Evolutionary conservation across 495 filamentous ascomycete species (phyloP), one percentile per base, ranked within the genome.

Genomic region (Hypoxylon subgilvum): DNA sequence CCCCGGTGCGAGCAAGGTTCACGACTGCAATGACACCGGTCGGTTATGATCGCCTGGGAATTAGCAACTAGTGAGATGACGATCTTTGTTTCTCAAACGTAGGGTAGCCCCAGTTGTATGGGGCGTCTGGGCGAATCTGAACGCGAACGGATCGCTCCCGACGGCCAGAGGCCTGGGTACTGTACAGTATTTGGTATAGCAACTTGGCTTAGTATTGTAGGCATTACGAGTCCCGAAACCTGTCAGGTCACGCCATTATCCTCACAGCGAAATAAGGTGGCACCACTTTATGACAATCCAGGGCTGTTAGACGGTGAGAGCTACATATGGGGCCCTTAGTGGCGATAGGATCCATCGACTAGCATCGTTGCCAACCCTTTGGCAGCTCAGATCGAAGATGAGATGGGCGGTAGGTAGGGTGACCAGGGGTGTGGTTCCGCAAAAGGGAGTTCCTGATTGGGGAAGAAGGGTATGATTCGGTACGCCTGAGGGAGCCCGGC

Each of bases 311-410:
- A 61, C 51, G 56, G 50, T 55, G 51, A 61, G 47, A 44, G 46
- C 42, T 52, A 61, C 51, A 57, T 39, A n/a, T n/a, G n/a, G 43
- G 49, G 40, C 61, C 57, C 40, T 58, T 54, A 48, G 61, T 64
- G 61, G 61, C 61, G 54, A 65, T 65, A 43, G 57, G 52, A 4
- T 46, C 62, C 51, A 61, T 65, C 51, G 56, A 57, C 62, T 61
- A 60, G 62, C 51, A 65, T 65, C 56, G 59, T 46, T 52, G 47
- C 57, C 62, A 65, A 53, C 62, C 51, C 52, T 65, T 61, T 65
- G 62, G 62, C 62, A 65, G 62, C 57, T 65, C 45, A 65, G 62
- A 65, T 65, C 62, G 62, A 65, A 65, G 62, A 65, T 65, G 62
- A 65, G 55, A 61, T 65, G 62, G 57, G 56, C 56, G 56, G 61